Base-by-base conservation (phyloP, 148 eudicot species). In the Spergularia bocconei region DNA sequence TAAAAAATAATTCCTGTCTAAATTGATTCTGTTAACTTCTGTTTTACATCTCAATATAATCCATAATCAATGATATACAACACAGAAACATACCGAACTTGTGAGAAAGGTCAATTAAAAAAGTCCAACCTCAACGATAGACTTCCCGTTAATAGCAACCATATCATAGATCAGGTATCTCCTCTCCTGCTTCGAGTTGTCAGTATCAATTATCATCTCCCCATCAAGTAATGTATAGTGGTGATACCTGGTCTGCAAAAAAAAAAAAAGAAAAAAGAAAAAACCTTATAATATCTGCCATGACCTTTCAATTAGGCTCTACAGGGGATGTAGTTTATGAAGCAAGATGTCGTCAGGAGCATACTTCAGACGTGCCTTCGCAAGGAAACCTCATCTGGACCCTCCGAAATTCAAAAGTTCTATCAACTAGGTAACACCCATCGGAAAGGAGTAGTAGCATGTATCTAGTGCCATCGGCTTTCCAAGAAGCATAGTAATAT, bases 391-490 rank as follows among this genome's bases (percentile, higher is more conserved):
- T 83, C 96, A 92, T 90, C 78, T 89, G 93, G 62, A 92, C 91
- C 77, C 93, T 89, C n/a, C 93, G 88, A 79, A 89, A 92, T 70
- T 72, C 83, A 70, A 92, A 92, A 76, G 80, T 86, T 65, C 96
- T 85, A 76, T 92, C 98, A 71, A 92, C 79, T 54, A 90, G 78
- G 87, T 86, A 92, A 72, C 96, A 89, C 50, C 96, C 96, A 75
- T 90, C 96, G 79, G 83, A 58, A 12, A 89, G 87, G 52, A 92
- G 87, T 25, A 92, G 79, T 86, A 92, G 85, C 98, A 92, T 92
- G 81, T 92, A 92, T 82, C 98, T 84, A 12, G 96, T 92, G n/a
- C 98, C 98, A 87, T 92, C 96, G 70, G 98, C 98, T 83, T 92
- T 92, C 98, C 98, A 92, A 60, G 98, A 90, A 29, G 96, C 96